Evolutionary conservation across 352 stramenopile species (phyloP), one percentile per base, ranked within the genome.

Genomic region (Pythium vanterpoolii): DNA sequence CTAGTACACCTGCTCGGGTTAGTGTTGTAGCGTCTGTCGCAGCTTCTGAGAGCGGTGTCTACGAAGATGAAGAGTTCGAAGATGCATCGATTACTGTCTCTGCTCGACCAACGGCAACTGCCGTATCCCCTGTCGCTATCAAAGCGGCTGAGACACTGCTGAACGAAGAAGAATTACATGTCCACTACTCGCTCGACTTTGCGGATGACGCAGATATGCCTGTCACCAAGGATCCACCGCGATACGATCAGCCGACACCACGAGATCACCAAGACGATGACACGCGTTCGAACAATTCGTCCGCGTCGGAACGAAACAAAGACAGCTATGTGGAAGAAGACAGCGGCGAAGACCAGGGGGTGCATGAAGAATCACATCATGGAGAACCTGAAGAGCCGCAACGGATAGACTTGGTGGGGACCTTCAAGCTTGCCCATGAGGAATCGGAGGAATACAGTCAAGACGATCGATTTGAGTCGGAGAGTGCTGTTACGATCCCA

Each of bases 171-270:
- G 72, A 77, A 13, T 71, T 64, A 0, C 73, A 64, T 18, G 87
- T 83, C 42, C 70, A 89, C 55, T 90, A 89, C 59, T 90, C 81
- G 39, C 86, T 89, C 69, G 76, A 90, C 30, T 89, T 90, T 50
- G 77, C 73, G 6, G 76, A 90, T 2, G 75, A 87, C 46, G 68
- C 66, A 40, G 55, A 50, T 13, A 2, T 39, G 11, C 59, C 24
- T 5, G 26, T 34, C 9, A 19, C 6, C 6, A 39, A 10, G 21
- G 33, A 31, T 23, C 9, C 16, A n/a, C 16, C 27, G 11, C 46
- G 1, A n/a, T 28, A 13, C 8, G 13, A n/a, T 38, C 21, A 13
- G 19, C 24, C 19, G 16, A 31, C 45, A 5, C 24, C 27, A 18
- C 1, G 21, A 48, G 2, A 9, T 26, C n/a, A 21, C 11, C 10